A percentile compares a stretch with the other conserved stretches of the same genome.
phyloP scores from a whole-genome alignment of 2,329 filamentous ascomycete species.

The Fusarium coffeatum region DNA sequence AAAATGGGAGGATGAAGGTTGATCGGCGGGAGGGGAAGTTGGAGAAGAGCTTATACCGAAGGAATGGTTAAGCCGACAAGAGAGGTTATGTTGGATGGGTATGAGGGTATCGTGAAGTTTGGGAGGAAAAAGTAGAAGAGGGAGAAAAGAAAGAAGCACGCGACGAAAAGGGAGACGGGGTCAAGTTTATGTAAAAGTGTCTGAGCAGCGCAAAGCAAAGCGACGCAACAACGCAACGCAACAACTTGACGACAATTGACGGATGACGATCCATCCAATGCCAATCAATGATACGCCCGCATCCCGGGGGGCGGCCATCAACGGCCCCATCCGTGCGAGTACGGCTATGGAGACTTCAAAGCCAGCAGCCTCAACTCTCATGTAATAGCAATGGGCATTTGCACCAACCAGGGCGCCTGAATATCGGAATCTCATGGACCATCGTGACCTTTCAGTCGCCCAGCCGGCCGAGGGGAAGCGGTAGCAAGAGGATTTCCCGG shows the following conservation, averaged over 20 bases:
- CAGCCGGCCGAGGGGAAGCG: conserved; percentile 47
- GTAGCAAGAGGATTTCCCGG: conserved; percentile 53
- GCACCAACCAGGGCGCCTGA: conserved; percentile 34
- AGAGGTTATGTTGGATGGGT: conserved; percentile 29
- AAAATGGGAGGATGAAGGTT: conserved; percentile 25
- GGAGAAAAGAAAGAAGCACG: conserved; percentile 28
- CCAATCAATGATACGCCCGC: conserved; percentile 45
- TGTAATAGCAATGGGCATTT: conserved; percentile 18
- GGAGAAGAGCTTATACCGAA: conserved; percentile 32
- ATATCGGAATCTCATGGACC: conserved; percentile 40
- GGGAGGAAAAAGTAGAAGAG: conserved; percentile 17
- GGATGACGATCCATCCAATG: conserved; percentile 27
- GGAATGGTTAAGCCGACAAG: conserved; percentile 30
- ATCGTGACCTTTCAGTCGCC: conserved; percentile 36
- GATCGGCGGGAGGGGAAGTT: conserved; percentile 28
- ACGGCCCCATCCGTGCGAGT: conserved; percentile 31
- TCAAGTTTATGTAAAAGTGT: conserved; percentile 27
- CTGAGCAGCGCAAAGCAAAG: conserved; percentile 4
- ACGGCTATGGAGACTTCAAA: conserved; percentile 19
- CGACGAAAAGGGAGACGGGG: conserved; percentile 35
- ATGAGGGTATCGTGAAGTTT: conserved; percentile 34
- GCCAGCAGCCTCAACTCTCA: conserved; percentile 25
- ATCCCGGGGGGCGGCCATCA: conserved; percentile 24
- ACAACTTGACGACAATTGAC: conserved; percentile 35
- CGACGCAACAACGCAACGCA: not conserved